These are phyloP conservation scores for Syzygium oleosum DNA, from an alignment of 345 rosid genomes.

Conservation along the genomic window DNA sequence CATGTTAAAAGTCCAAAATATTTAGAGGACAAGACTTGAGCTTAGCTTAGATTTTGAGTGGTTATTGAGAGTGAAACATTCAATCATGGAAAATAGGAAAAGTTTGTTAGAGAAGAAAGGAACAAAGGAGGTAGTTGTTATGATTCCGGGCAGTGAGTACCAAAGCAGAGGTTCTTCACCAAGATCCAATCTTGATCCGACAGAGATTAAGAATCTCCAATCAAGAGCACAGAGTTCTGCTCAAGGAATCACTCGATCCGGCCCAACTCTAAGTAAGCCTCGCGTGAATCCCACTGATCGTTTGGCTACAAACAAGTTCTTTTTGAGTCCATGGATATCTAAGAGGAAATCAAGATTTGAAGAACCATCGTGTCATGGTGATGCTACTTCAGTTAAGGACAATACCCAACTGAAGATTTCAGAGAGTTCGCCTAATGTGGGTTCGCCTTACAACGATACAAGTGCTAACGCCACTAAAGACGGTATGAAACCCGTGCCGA, in stretches of 20 bases:
- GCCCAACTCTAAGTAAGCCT: background rate
- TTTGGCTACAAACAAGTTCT: background rate
- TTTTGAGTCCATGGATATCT: background rate
- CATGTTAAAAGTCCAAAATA: background rate
- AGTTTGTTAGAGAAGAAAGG: constrained; percentile 18
- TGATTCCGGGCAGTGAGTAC: background rate
- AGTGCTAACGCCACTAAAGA: background rate
- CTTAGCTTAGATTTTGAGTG: background rate
- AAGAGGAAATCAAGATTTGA: background rate
- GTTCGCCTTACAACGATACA: background rate
- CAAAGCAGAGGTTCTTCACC: background rate
- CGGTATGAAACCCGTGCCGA: constrained; percentile 11
- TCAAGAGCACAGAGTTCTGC: background rate
- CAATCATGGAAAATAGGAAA: constrained; percentile 14
- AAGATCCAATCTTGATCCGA: background rate
- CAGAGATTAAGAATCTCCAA: background rate
- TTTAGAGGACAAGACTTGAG: background rate
- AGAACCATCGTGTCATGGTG: background rate
- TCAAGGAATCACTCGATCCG: background rate
- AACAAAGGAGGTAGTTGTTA: background rate
- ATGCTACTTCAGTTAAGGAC: background rate
- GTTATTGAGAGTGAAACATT: background rate
- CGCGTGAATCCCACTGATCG: background rate
- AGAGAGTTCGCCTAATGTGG: constrained; percentile 18
- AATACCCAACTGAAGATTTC: constrained; percentile 5